Base-by-base conservation (phyloP, 345 rosid species). In the Streptanthus diversifolius region DNA sequence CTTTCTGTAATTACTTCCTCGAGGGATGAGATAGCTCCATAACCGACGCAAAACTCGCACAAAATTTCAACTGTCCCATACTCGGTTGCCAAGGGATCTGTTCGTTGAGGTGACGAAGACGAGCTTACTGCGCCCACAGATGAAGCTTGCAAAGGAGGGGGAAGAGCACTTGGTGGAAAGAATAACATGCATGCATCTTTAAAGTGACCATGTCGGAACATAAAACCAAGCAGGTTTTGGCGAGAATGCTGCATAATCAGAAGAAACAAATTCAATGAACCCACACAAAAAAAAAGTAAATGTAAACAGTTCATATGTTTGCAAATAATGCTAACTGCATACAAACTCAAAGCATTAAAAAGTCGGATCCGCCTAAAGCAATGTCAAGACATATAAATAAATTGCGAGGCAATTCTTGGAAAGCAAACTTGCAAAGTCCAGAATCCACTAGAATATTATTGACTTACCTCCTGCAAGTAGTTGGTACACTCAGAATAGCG, bases 31-130 rank as follows among this genome's bases (percentile, higher is more conserved):
- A 88, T 86, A 71, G 96, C 92, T 79, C 91, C 96, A 82, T 86
- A 86, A 67, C 90, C 91, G 19, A 93, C 66, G 72, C 92, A 87
- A 45, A 83, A 72, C 63, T 91, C 96, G 67, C 97, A 93, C 72
- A 93, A 78, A 79, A 80, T 92, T 77, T 93, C 98, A 74, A 91
- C 71, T 64, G 92, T 93, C 54, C 98, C 98, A 83, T 88, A 89
- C 61, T 93, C 98, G 72, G 95, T 89, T 57, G 90, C 88, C 81
- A 89, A 80, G 56, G 95, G 92, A 83, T 93, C 98, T 29, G 82
- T 81, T 78, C 98, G 87, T 78, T 93, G 98, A 58, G 97, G 96
- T 37, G 95, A 86, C 29, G 87, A 86, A 62, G 98, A 81, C 25
- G 93, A 85, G 73, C 87, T 76, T 30, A 66, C 93, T 47, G 52